Conservation (phyloP, 2,329 filamentous ascomycete genomes). For the Neofusicoccum parvum region DNA sequence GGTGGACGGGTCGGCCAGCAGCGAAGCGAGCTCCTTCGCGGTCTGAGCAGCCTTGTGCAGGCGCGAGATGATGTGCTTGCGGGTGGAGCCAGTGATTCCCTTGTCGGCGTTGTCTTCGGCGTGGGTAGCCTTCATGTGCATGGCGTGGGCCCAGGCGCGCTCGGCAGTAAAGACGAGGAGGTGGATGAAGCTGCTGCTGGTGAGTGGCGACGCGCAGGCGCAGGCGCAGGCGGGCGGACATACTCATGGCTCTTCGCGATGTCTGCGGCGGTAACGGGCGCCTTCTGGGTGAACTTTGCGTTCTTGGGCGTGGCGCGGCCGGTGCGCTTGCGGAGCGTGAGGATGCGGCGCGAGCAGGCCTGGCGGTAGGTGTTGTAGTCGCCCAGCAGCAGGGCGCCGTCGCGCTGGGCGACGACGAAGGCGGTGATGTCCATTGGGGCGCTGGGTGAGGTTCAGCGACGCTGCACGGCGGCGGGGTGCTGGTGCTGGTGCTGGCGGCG, state of each 20-base stretch:
- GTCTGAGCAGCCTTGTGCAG: constrained; percentile 76
- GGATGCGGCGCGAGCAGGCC: constrained; percentile 77
- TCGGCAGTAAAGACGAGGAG: constrained; percentile 86
- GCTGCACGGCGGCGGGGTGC: too few relatives aligned
- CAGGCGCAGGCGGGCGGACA: constrained; percentile 31
- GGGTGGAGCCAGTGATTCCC: constrained; percentile 75
- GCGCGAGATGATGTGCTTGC: constrained; percentile 86
- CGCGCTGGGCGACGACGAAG: constrained; percentile 76
- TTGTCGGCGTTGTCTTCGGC: constrained; percentile 72
- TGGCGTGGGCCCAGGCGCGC: constrained; percentile 91
- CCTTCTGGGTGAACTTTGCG: constrained; percentile 77
- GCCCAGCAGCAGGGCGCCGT: constrained; percentile 82
- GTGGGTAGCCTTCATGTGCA: constrained; percentile 87
- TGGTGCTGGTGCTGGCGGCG: too few relatives aligned
- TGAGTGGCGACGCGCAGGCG: not conserved
- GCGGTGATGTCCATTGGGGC: constrained; percentile 82
- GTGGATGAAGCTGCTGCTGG: constrained; percentile 64
- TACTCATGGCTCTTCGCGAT: constrained; percentile 77
- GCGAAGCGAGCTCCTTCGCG: constrained; percentile 67
- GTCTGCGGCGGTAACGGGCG: constrained; percentile 71
- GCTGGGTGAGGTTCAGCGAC: too few relatives aligned
- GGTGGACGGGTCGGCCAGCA: constrained; percentile 64
- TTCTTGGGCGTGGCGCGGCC: constrained; percentile 81
- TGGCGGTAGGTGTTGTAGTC: constrained; percentile 85
- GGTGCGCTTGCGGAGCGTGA: constrained; percentile 81